Evolutionary conservation across 345 rosid genomes (phyloP), one percentile per base, ranked within the genome.

Genomic region (Rhodamnia rubescens): DNA sequence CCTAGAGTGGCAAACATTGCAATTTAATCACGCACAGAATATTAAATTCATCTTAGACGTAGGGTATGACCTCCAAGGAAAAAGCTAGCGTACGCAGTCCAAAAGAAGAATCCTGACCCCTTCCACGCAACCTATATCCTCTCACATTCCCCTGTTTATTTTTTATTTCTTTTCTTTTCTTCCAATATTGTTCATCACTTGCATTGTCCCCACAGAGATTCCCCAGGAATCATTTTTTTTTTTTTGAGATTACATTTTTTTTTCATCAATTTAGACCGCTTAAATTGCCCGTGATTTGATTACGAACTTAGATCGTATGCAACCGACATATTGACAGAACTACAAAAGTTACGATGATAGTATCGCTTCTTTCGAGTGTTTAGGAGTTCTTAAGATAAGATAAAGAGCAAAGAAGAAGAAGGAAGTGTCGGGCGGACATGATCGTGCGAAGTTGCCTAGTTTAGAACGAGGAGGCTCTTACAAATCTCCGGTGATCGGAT

Each of bases 61-160:
- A 53, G 56, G 16, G 2, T 51, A 82, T n/a, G 57, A 82, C 83
- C 21, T 12, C n/a, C 7, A 32, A 36, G 53, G 22, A 29, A 26
- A 83, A 87, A 87, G 88, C 88, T 92, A 92, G 95, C 95, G 93
- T 91, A 86, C 86, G 86, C 89, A 85, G 89, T 81, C 92, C 96
- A 89, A 92, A 92, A 90, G 95, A 86, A 89, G 92, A 92, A 92
- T 91, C 92, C 85, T 55, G 83, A 74, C 83, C 84, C 54, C 29
- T 84, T 85, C 86, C 87, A 89, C 87, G 93, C 92, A 87, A 85
- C 90, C 91, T 81, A 84, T 88, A 85, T 88, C 86, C 84, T 36
- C 13, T 84, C 75, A 32, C 53, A 29, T 50, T 64, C 85, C 85
- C 85, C 82, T 18, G 47, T 69, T 16, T 61, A 36, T 53, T 16